Percentiles rank a stretch among this genome's conserved stretches.
Conservation (phyloP, 2,329 filamentous ascomycete species). For the Stachybotrys echinatus region DNA sequence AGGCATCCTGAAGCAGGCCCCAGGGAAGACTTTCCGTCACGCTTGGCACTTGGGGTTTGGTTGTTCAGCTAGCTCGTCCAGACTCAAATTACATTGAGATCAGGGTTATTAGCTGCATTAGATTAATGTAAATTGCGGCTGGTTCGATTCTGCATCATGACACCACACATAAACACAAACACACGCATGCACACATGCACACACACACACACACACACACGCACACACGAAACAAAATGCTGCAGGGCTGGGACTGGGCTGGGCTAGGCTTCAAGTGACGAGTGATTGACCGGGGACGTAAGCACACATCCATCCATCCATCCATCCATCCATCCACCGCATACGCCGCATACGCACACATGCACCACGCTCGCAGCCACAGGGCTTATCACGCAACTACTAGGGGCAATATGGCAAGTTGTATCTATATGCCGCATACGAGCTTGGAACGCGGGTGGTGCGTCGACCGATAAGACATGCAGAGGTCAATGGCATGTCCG, state of each 20-base stretch:
- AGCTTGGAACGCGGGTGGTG: too few species aligned
- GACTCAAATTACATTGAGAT: background rate
- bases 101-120: background rate
- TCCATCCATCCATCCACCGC: too few species aligned
- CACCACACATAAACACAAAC: too few species aligned
- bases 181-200: too few species aligned
- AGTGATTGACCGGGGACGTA: too few species aligned
- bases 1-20: too few species aligned
- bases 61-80: too few species aligned
- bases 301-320: too few species aligned
- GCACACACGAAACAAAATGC: background rate
- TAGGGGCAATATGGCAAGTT: background rate
- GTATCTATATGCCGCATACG: background rate
- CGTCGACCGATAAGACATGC: background rate
- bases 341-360: background rate
- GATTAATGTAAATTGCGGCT: background rate
- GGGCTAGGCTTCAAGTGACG: background rate
- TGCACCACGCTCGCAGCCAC: background rate
- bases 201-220: too few species aligned
- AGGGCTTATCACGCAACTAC: background rate
- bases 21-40: too few species aligned
- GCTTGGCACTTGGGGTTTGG: background rate
- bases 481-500: background rate
- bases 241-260: background rate
- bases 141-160: background rate